These are phyloP conservation scores for Aquilaria malaccensis DNA, from an alignment of 345 rosid genomes.

Conservation along the genomic window DNA sequence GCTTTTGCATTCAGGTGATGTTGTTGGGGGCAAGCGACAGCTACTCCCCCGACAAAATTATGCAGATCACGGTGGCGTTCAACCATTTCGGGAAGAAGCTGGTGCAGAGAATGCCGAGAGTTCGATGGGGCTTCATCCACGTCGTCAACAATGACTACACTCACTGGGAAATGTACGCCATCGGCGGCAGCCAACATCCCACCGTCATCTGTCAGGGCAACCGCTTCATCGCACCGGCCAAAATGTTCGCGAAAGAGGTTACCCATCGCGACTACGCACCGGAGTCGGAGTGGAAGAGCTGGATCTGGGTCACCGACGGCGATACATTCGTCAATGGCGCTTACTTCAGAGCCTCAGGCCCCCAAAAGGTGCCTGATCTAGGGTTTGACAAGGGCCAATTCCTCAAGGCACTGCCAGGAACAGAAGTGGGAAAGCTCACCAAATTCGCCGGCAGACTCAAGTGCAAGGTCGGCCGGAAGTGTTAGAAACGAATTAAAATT, in stretches of 20 bases:
- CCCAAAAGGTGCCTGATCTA: background rate
- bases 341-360: conserved; percentile 34
- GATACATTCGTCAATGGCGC: conserved; percentile 66
- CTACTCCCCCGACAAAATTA: conserved; percentile 25
- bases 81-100: conserved; percentile 72
- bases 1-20: conserved; percentile 33
- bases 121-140: conserved; percentile 65
- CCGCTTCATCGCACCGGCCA: conserved; percentile 55
- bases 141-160: conserved; percentile 78
- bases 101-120: conserved; percentile 76
- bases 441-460: conserved; percentile 34
- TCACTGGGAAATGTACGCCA: conserved; percentile 72
- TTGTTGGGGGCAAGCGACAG: conserved; percentile 57
- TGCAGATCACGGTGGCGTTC: conserved; percentile 71
- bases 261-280: conserved; percentile 46
- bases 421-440: conserved; percentile 23
- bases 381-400: conserved; percentile 15
- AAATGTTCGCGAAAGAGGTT: conserved; percentile 40
- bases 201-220: conserved; percentile 74
- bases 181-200: conserved; percentile 65
- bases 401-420: conserved; percentile 31
- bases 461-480: conserved; percentile 15
- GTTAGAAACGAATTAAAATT: conserved; percentile 2
- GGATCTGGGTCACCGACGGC: conserved; percentile 70
- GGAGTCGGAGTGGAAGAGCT: conserved; percentile 43